Base-by-base conservation (phyloP, 495 filamentous ascomycete genomes). In the Penicillium coffeae region DNA sequence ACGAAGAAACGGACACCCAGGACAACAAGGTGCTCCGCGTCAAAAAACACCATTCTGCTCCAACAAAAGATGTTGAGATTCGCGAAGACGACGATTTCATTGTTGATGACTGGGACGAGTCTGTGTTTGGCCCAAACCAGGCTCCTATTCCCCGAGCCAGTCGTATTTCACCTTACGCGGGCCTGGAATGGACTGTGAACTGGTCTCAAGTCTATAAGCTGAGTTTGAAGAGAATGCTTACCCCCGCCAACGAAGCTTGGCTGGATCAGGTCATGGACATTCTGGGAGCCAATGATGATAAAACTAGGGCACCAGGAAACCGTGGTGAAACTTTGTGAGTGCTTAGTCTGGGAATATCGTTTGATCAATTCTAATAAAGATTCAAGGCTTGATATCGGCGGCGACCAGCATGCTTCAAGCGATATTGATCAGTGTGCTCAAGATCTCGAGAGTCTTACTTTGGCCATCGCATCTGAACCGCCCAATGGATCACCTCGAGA, bases 71-170 rank as follows among this genome's bases (percentile, higher is more conserved):
- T 38, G 44, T 8, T 21, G 21, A 51, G 2, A 32, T 20, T 3
- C 15, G 13, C 21, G 54, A 47, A 14, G 35, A 45, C 15, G 52
- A 63, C 32, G 41, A 68, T 21, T 74, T 72, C 25, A 50, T 74
- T 13, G 64, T 71, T 19, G 60, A 71, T 47, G 71, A 72, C 39
- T 63, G 60, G 65, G 64, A 70, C 36, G 68, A 70, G 40, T 63
- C 63, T 27, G 51, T 49, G 15, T 40, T 25, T 18, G 30, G 35
- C 32, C 47, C 38, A 16, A n/a, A 19, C 8, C 7, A 25, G 7
- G 12, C 14, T 32, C 9, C 12, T 15, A 16, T 8, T 13, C 13
- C 19, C 5, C 13, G 18, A 3, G 14, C n/a, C 34, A 10, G 36
- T 8, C 18, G 12, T 8, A 27, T 16, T 15, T 18, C 19, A 27